phyloP scores from a whole-genome alignment of 2,329 filamentous ascomycete genomes.

The Grosmannia serpens region DNA sequence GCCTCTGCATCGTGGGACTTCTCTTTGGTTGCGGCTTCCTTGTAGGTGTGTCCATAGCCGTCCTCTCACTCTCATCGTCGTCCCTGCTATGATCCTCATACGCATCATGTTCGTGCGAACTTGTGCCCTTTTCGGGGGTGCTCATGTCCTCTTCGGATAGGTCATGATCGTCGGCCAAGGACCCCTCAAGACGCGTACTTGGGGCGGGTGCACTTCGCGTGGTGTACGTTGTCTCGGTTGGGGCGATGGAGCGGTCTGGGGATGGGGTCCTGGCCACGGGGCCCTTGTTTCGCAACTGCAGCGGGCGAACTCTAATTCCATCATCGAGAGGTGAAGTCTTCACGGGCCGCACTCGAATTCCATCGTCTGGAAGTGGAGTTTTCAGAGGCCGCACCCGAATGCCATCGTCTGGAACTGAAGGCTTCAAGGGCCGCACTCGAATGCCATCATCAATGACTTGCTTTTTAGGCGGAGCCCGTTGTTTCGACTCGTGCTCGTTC shows the following conservation, averaged over 20 bases:
- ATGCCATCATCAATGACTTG: conserved; percentile 10
- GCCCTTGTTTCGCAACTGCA: neutral
- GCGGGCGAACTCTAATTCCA: neutral
- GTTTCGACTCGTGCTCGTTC: neutral
- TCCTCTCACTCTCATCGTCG: conserved; percentile 11
- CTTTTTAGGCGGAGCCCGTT: neutral
- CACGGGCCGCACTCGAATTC: neutral
- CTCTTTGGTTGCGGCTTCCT: conserved; percentile 9
- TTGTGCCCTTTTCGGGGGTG: neutral
- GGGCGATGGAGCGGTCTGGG: neutral
- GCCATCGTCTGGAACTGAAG: neutral
- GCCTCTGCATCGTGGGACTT: neutral
- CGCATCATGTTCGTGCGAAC: neutral
- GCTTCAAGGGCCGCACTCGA: neutral
- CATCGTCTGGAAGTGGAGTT: conserved; percentile 9
- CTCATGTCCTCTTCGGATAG: conserved; percentile 11
- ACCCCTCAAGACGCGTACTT: neutral
- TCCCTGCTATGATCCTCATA: neutral
- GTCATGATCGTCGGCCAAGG: neutral
- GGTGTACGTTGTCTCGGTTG: neutral
- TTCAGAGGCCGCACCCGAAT: neutral
- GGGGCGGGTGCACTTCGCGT: conserved; percentile 6
- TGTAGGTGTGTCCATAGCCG: conserved; percentile 17
- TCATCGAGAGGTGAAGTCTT: neutral
- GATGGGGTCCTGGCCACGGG: neutral